Conservation (phyloP, 345 rosid genomes). For the Gossypium bickii region DNA sequence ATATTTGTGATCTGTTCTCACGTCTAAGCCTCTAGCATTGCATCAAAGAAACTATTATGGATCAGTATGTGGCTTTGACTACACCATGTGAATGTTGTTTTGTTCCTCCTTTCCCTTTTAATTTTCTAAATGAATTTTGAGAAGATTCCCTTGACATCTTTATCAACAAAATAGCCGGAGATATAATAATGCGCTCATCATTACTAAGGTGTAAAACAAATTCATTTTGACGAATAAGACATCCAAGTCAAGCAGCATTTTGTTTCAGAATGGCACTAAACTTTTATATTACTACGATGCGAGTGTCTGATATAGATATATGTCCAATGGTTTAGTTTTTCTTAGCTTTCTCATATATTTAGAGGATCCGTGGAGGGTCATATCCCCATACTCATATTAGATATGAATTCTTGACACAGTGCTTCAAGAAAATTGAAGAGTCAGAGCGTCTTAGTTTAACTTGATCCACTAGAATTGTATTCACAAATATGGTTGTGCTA, state of each 20-base stretch:
- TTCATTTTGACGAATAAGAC: not conserved
- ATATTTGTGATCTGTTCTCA: not conserved
- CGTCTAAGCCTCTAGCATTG: not conserved
- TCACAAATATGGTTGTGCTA: not conserved
- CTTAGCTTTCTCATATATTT: too few species aligned
- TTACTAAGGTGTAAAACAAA: not conserved
- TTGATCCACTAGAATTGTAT: constrained; percentile 1
- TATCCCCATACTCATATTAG: too few species aligned
- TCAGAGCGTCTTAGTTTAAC: too few species aligned
- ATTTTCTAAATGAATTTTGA: not conserved
- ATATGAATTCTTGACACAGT: too few species aligned
- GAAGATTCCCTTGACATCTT: not conserved
- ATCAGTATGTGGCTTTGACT: not conserved
- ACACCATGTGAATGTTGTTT: not conserved
- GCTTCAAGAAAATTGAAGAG: too few species aligned
- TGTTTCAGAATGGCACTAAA: not conserved
- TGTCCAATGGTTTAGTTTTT: too few species aligned
- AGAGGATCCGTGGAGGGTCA: too few species aligned
- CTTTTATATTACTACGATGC: too few species aligned
- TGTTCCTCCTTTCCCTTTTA: not conserved
- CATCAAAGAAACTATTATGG: not conserved
- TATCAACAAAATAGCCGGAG: not conserved
- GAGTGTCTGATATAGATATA: too few species aligned
- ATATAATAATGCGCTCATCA: not conserved
- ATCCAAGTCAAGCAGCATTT: not conserved